Conservation (phyloP, 495 filamentous ascomycete species). For the Cercophora scortea region DNA sequence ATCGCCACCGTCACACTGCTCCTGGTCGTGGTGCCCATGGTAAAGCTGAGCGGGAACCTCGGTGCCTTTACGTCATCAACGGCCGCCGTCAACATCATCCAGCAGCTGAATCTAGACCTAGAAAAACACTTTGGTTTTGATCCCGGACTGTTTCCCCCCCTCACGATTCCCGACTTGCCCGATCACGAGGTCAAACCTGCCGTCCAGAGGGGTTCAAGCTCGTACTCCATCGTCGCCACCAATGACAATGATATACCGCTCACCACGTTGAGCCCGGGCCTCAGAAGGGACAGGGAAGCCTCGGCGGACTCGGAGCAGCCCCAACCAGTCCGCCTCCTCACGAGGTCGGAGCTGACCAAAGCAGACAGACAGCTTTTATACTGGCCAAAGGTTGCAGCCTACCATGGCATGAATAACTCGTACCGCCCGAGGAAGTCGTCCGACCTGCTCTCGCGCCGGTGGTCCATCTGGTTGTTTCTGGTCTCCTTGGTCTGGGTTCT, state of each 20-base stretch:
- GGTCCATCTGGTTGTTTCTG: background rate
- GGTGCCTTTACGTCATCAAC: slow-evolving; percentile 13
- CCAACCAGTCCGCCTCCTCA: background rate
- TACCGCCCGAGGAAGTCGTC: slow-evolving; percentile 3
- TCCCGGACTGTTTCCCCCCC: slow-evolving; percentile 1
- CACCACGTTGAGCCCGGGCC: background rate
- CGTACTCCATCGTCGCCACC: no score
- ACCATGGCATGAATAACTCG: slow-evolving; percentile 5
- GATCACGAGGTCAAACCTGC: background rate
- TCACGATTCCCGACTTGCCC: background rate
- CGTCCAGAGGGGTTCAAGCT: no score
- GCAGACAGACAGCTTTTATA: slow-evolving; percentile 1
- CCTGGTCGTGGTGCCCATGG: slow-evolving; percentile 11
- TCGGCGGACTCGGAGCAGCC: background rate
- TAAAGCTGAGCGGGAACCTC: slow-evolving; percentile 12
- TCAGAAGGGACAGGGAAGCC: background rate
- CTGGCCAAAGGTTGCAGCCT: slow-evolving; percentile 4
- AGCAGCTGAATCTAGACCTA: slow-evolving; percentile 5
- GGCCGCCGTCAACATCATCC: slow-evolving; percentile 10
- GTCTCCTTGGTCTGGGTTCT: slow-evolving; percentile 3
- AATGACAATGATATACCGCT: background rate
- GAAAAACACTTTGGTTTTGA: background rate
- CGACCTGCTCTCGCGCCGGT: background rate
- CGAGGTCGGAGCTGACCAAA: background rate
- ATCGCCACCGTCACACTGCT: slow-evolving; percentile 14